These are phyloP conservation scores for Boletus sp. DNA, from an alignment of 768 basidiomycete genomes.

Conservation along the genomic window DNA sequence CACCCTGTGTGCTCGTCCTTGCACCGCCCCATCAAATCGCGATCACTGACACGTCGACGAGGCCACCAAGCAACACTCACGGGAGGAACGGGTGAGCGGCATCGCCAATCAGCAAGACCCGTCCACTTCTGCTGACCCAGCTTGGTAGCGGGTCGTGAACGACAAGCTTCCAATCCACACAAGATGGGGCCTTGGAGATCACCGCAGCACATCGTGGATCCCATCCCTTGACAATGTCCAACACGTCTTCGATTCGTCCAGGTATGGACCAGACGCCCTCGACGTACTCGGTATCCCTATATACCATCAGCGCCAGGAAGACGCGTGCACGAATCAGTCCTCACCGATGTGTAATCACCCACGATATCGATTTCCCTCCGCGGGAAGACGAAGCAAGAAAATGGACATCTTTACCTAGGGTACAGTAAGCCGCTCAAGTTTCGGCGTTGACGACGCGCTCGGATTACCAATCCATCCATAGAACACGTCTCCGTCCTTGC, in stretches of 20 bases:
- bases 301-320: not conserved
- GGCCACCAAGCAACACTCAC: constrained; percentile 6
- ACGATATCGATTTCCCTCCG: constrained; percentile 15
- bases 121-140: constrained; percentile 33
- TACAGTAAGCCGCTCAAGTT: not conserved
- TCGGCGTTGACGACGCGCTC: not conserved
- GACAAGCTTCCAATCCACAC: constrained; percentile 40
- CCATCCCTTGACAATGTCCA: constrained; percentile 21
- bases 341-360: constrained; percentile 23
- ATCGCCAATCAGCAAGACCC: constrained; percentile 28
- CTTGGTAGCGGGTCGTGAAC: constrained; percentile 35
- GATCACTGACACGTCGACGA: not conserved
- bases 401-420: constrained; percentile 19
- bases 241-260: constrained; percentile 22
- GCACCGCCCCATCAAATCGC: not conserved
- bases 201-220: constrained; percentile 26
- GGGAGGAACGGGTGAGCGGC: constrained; percentile 32
- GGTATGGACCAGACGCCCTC: constrained; percentile 19
- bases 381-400: constrained; percentile 15
- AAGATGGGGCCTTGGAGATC: constrained; percentile 23
- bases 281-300: constrained; percentile 21
- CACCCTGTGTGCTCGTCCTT: constrained; percentile 31
- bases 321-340: not conserved
- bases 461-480: constrained; percentile 24
- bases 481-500: constrained; percentile 18